Base-by-base conservation (phyloP, 768 basidiomycete species). In the Leucosporidium scottii region DNA sequence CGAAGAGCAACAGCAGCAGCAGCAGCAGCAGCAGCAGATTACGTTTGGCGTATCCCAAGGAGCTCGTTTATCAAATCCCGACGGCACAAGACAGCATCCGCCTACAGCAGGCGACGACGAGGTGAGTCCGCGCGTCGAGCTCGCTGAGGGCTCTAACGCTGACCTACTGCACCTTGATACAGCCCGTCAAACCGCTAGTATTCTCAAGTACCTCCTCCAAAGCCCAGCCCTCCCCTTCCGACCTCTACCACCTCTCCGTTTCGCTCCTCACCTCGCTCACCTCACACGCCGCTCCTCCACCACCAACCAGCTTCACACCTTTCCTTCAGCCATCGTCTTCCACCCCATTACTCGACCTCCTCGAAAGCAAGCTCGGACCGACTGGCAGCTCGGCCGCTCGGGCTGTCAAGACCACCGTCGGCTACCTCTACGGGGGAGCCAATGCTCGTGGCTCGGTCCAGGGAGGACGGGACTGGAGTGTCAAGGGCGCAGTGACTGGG, bases 221-320 rank as follows among this genome's bases (percentile, higher is more conserved):
- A 21, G 47, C 25, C 28, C 30, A 21, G 47, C 59, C 56, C 23
- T 31, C 65, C 15, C 36, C 65, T 25, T 28, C 54, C 30, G 61
- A 63, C 27, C 56, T 65, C n/a, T 50, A 59, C 25, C 23, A 48
- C 74, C 76, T 51, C 49, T 75, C 50, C 70, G 72, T 20, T 31
- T 62, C 66, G 4, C 64, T 71, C 30, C 66, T 68, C 44, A 56
- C 59, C 31, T 47, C 60, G 28, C 15, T 71, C 30, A 68, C 70
- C 27, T 1, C 36, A 0, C 70, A 71, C 50, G 20, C 39, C 25
- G n/a, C 59, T 21, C 67, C 21, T 25, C 63, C 10, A 17, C 51
- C 69, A 7, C 25, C 55, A 39, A 59, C 59, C 25, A 48, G 39
- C 25, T 59, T 47, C 59, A 65, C 65, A 3, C 55, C 66, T 17